Conservation (phyloP, 352 stramenopile species). For the Pythium dissotocum region DNA sequence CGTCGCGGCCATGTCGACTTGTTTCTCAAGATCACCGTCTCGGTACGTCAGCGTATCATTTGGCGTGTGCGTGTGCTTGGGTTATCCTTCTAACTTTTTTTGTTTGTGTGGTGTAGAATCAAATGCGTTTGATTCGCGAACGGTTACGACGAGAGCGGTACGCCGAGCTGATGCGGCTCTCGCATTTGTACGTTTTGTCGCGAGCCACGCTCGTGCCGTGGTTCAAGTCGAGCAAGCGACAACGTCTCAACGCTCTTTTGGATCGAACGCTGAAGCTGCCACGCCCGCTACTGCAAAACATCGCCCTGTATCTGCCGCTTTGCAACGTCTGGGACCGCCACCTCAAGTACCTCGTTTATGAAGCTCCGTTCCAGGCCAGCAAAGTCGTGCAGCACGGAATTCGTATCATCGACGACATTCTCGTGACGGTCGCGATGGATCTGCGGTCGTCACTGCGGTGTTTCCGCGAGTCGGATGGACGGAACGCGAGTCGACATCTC, state of each 20-base stretch:
- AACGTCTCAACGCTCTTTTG: constrained; percentile 52
- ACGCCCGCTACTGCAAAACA: constrained; percentile 80
- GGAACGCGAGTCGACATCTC: constrained; percentile 63
- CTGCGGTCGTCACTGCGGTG: constrained; percentile 50
- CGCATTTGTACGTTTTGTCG: constrained; percentile 62
- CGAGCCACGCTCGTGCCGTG: constrained; percentile 45
- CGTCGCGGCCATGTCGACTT: constrained; percentile 80
- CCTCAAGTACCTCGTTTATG: constrained; percentile 77
- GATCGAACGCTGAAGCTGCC: constrained; percentile 71
- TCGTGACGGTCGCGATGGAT: constrained; percentile 73
- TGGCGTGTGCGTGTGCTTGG: neutral
- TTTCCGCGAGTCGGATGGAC: constrained; percentile 40
- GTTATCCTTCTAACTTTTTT: neutral
- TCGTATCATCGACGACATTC: constrained; percentile 80
- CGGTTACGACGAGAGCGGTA: constrained; percentile 67
- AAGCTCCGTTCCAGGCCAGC: constrained; percentile 68
- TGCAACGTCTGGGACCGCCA: constrained; percentile 80
- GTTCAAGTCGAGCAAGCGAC: constrained; percentile 48
- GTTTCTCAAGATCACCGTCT: constrained; percentile 85
- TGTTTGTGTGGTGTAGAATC: constrained; percentile 46
- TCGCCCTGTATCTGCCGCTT: constrained; percentile 72
- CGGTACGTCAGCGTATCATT: constrained; percentile 28
- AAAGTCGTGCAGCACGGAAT: constrained; percentile 81
- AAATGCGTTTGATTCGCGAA: constrained; percentile 80
- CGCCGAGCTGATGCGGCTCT: constrained; percentile 71